These are phyloP conservation scores for Sporobolomyces roseus DNA, from an alignment of 768 basidiomycete species.

Conservation along the genomic window DNA sequence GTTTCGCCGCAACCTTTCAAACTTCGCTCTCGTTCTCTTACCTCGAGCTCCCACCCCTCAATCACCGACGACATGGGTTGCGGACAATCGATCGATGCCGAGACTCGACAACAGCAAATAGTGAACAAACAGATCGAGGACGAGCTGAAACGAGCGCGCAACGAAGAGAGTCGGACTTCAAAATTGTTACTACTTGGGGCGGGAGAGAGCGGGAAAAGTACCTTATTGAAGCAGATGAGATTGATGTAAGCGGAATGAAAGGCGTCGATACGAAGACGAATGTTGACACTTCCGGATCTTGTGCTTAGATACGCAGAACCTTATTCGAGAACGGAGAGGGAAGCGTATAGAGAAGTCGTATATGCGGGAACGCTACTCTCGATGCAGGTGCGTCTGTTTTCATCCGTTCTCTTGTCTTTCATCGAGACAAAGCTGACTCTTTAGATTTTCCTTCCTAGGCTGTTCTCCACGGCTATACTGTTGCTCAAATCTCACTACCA, in stretches of 20 bases:
- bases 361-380: conserved; percentile 86
- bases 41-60: not conserved
- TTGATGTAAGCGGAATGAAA: conserved; percentile 63
- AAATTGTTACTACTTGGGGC: conserved; percentile 90
- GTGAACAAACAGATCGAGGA: conserved; percentile 13
- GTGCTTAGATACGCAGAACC: conserved; percentile 21
- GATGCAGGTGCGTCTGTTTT: conserved; percentile 62
- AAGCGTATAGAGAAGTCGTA: conserved; percentile 90
- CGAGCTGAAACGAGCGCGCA: conserved; percentile 13
- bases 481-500: conserved; percentile 7
- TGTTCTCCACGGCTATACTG: conserved; percentile 23
- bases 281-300: not conserved
- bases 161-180: conserved; percentile 15
- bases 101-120: conserved; percentile 9
- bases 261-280: not conserved
- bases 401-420: not conserved
- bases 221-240: conserved; percentile 80
- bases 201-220: conserved; percentile 90
- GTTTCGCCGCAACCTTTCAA: too few species aligned
- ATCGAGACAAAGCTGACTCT: too few species aligned
- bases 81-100: conserved; percentile 7
- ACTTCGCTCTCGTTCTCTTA: not conserved
- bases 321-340: conserved; percentile 78
- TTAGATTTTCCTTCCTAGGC: conserved; percentile 8
- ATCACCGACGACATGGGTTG: not conserved